These are phyloP conservation scores for Cladophialophora chaetospira DNA, from an alignment of 2,329 filamentous ascomycete genomes.

Conservation along the genomic window DNA sequence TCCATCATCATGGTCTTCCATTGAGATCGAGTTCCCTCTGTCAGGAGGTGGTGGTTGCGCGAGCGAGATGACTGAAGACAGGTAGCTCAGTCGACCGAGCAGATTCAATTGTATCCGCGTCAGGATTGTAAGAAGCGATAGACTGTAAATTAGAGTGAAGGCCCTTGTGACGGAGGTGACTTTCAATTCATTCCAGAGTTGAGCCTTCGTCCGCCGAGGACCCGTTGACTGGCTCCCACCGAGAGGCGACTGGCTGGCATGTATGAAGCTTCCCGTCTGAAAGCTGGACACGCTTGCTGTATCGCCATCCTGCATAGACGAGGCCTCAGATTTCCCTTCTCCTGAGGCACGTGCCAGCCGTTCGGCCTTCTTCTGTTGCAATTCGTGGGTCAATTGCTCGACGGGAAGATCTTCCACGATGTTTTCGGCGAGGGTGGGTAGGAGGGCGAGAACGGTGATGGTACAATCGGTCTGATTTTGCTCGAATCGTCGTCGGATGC, in stretches of 20 bases:
- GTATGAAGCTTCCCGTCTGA: conserved; percentile 79
- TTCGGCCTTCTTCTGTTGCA: conserved; percentile 88
- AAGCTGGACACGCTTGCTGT: conserved; percentile 73
- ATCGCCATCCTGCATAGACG: conserved; percentile 82
- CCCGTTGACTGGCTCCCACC: conserved; percentile 43
- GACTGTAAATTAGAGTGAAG: conserved; percentile 88
- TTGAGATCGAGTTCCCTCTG: conserved; percentile 60
- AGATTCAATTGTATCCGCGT: conserved; percentile 97
- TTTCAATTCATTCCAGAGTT: conserved; percentile 96
- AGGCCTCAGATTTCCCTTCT: conserved; percentile 58
- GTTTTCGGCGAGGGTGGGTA: conserved; percentile 88
- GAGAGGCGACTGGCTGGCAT: conserved; percentile 72
- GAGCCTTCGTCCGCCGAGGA: conserved; percentile 76
- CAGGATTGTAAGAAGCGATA: conserved; percentile 84
- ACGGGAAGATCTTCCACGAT: conserved; percentile 86
- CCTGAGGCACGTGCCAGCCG: conserved; percentile 51
- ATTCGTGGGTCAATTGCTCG: conserved; percentile 87
- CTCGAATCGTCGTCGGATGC: conserved; percentile 91
- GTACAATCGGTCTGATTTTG: conserved; percentile 99
- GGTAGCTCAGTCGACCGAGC: conserved; percentile 89
- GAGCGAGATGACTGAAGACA: conserved; percentile 90
- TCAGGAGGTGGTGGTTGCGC: conserved; percentile 70
- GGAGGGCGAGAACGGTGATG: conserved; percentile 91
- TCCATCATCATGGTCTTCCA: conserved; percentile 93
- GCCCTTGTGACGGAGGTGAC: conserved; percentile 87